Conservation (phyloP, 2,329 filamentous ascomycete genomes). For the Fusarium albosuccineum region DNA sequence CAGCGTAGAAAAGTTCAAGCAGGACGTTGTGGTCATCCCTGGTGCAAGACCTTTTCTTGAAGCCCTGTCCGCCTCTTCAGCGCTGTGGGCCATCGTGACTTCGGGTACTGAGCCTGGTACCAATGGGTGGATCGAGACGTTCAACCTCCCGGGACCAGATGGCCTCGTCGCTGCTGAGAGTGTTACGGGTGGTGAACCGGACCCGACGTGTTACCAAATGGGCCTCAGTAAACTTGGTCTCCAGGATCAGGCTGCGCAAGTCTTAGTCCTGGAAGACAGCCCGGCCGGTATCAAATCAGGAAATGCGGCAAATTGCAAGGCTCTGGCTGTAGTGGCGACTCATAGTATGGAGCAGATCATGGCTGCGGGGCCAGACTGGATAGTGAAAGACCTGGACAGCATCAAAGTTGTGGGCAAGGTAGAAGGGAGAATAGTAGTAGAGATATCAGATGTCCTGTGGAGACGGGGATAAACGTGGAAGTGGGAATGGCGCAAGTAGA, state of each 20-base stretch:
- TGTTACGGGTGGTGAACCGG: slow-evolving; percentile 79
- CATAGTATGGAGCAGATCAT: slow-evolving; percentile 79
- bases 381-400: slow-evolving; percentile 82
- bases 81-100: slow-evolving; percentile 87
- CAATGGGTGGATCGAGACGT: slow-evolving; percentile 77
- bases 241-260: slow-evolving; percentile 57
- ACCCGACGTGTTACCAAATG: slow-evolving; percentile 79
- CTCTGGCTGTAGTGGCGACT: slow-evolving; percentile 84
- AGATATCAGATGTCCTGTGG: too few relatives aligned
- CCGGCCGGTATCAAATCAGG: slow-evolving; percentile 86
- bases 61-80: slow-evolving; percentile 69
- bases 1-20: too few relatives aligned
- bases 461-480: too few relatives aligned
- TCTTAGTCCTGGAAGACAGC: slow-evolving; percentile 88
- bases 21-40: slow-evolving; percentile 65
- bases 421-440: too few relatives aligned
- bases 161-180: slow-evolving; percentile 81
- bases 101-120: slow-evolving; percentile 77
- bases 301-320: slow-evolving; percentile 85
- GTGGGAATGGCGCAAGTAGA: too few relatives aligned
- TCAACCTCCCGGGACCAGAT: slow-evolving; percentile 70
- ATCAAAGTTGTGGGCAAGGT: slow-evolving; percentile 66
- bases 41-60: slow-evolving; percentile 80
- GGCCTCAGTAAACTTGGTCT: slow-evolving; percentile 72
- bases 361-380: slow-evolving; percentile 85